phyloP scores from a whole-genome alignment of 2,329 filamentous ascomycete genomes.

The Nothomitra cinnamomea region DNA sequence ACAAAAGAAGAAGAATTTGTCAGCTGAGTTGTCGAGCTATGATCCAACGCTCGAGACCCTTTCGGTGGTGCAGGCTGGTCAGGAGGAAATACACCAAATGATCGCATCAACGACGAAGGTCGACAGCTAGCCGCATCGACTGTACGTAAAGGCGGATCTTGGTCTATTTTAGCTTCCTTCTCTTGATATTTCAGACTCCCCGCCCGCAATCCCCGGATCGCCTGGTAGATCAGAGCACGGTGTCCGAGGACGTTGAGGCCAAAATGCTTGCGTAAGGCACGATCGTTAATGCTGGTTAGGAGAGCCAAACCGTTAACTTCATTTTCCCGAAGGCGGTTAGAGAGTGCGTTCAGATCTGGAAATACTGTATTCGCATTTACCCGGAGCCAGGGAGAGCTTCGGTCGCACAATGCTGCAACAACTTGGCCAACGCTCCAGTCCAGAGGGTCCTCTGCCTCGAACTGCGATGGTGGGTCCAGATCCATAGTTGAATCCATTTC shows the following conservation, averaged over 20 bases:
- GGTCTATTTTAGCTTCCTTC: background rate
- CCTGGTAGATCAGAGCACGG: conserved; percentile 37
- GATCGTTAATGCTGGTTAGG: conserved; percentile 36
- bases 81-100: background rate
- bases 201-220: conserved; percentile 37
- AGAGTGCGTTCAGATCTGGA: conserved; percentile 25
- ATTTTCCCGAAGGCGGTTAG: conserved; percentile 38
- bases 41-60: too few species aligned
- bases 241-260: conserved; percentile 40
- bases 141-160: background rate
- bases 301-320: conserved; percentile 49
- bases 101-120: background rate
- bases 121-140: background rate
- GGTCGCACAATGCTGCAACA: conserved; percentile 44
- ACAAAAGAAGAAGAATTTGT: too few species aligned
- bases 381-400: conserved; percentile 30
- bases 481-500: conserved; percentile 10
- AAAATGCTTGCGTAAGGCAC: conserved; percentile 35
- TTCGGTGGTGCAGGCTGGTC: background rate
- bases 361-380: conserved; percentile 17
- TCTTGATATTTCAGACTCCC: conserved; percentile 33
- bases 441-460: conserved; percentile 44
- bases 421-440: conserved; percentile 54
- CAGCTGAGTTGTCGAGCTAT: too few species aligned
- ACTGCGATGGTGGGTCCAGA: too few species aligned